Evolutionary conservation across 1,284 basidiomycete species (phyloP), one percentile per base, ranked within the genome.

Genomic region (Entoloma clypeatum): DNA sequence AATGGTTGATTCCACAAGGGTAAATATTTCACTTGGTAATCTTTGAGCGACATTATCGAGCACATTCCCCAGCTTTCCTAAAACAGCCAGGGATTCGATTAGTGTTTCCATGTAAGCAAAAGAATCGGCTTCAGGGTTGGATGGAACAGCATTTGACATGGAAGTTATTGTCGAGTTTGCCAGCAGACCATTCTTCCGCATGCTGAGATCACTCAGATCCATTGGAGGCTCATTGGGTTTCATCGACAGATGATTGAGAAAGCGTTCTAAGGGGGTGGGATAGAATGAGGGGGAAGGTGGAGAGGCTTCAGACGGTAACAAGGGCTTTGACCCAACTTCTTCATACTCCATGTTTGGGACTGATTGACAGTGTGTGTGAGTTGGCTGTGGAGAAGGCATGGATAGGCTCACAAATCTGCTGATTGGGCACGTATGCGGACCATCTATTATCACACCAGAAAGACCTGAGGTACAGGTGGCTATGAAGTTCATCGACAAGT

Each of bases 391-490:
- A 41, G 40, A 34, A 31, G 21, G 25, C 22, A 19, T 33, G 29
- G 28, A 22, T 23, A 24, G 6, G 37, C 86, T 65, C 56, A 93
- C 93, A 73, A 7, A 65, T 62, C 40, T 80, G 75, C 61, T 97
- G 94, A 35, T 88, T 88, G 0, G 86, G 81, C 7, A 72, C 67
- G 62, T 97, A 98, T 0, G 86, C 66, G 18, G 79, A 73, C 96
- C 96, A 99, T 32, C 95, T 79, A 7, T 81, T 78, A 52, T 99
- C 95, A 59, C 89, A 95, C 81, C 93, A 97, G 62, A 92, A 94
- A 5, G 87, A 92, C 60, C 96, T 98, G 44, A 99, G 77, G 63
- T 98, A 99, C n/a, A 99, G 67, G 62, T 99, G 96, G 55, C 85
- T 93, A 60, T 99, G 94, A 17, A 99, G 72, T 59, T 99, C 96